Evolutionary conservation across 345 rosid species (phyloP), one percentile per base, ranked within the genome.

Genomic region (Gossypium thurberi): DNA sequence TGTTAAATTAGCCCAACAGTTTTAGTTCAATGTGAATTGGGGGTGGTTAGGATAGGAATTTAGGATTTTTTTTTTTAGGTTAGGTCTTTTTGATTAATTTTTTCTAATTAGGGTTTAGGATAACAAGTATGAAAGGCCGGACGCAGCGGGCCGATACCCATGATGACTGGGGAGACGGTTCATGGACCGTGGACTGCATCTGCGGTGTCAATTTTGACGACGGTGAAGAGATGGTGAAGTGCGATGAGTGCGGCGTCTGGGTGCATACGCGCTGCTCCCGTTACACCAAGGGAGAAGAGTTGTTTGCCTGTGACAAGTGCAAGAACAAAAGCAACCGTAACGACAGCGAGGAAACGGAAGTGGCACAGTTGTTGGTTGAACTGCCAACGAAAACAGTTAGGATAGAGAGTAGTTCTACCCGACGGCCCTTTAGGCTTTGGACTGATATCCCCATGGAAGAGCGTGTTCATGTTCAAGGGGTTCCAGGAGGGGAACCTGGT

Each of bases 211-310:
- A 81, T 69, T 95, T 87, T 23, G 99, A 95, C 60, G 98, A 95
- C 67, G 99, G 99, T 12, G 93, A 92, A 76, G 98, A 95, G 88
- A 95, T 95, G 99, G 98, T 95, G 62, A 91, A 92, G 76, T 95
- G 99, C 64, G 99, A 92, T 11, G 99, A 92, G 81, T 95, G 98
- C 65, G 97, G 98, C 46, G 97, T 92, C 28, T 94, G 98, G 98
- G 98, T 92, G 44, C 99, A 95, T 78, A 92, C 99, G 4, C 90
- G 98, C 59, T 95, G 99, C 66, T 95, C 97, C 0, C 82, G 89
- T 71, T 95, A 90, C 33, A 93, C 87, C 17, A 92, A 92, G 81
- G 90, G 92, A 5, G 96, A 95, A 21, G 93, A 89, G 67, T 78
- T 79, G 33, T 95, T 95, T 74, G 81, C 92, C 15, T 95, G 99